A percentile compares a stretch with the other conserved stretches of the same genome.
These are phyloP conservation scores for Lodderomyces theae DNA, from an alignment of 1,139 yeast genomes.

Conservation along the genomic window DNA sequence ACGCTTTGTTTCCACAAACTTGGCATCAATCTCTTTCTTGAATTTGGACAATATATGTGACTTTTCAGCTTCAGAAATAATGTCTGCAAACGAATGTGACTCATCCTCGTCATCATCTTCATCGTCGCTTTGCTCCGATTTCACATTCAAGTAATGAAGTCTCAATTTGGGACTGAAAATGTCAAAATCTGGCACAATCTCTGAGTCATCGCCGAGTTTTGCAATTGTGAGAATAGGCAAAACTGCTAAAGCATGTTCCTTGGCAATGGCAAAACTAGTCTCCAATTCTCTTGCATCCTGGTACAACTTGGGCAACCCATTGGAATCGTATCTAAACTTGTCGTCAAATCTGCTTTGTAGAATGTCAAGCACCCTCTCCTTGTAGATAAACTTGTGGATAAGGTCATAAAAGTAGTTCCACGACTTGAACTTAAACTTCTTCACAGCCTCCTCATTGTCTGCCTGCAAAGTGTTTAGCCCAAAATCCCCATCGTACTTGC, in stretches of 20 bases:
- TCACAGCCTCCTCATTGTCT: constrained; percentile 40
- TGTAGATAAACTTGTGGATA: constrained; percentile 57
- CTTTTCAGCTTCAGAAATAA: constrained; percentile 59
- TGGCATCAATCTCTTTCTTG: constrained; percentile 75
- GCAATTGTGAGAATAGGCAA: constrained; percentile 64
- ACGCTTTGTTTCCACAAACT: constrained; percentile 81
- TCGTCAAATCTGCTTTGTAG: constrained; percentile 77
- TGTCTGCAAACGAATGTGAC: constrained; percentile 46
- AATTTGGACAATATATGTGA: constrained; percentile 57
- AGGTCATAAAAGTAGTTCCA: constrained; percentile 66
- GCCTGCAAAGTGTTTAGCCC: constrained; percentile 54
- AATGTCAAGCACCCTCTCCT: constrained; percentile 54
- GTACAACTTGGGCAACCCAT: constrained; percentile 83
- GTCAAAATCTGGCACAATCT: constrained; percentile 56
- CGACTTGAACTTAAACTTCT: constrained; percentile 48
- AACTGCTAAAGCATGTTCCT: constrained; percentile 51
- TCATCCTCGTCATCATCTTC: constrained; percentile 41
- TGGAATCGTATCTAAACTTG: constrained; percentile 74
- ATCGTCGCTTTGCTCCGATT: constrained; percentile 25
- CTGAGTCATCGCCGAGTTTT: constrained; percentile 48
- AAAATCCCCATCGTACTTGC: constrained; percentile 42
- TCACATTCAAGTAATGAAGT: constrained; percentile 26
- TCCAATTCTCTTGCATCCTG: constrained; percentile 74
- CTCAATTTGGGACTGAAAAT: constrained; percentile 29
- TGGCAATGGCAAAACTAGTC: constrained; percentile 56